phyloP scores from a whole-genome alignment of 495 filamentous ascomycete species.

The Aspergillus steynii region DNA sequence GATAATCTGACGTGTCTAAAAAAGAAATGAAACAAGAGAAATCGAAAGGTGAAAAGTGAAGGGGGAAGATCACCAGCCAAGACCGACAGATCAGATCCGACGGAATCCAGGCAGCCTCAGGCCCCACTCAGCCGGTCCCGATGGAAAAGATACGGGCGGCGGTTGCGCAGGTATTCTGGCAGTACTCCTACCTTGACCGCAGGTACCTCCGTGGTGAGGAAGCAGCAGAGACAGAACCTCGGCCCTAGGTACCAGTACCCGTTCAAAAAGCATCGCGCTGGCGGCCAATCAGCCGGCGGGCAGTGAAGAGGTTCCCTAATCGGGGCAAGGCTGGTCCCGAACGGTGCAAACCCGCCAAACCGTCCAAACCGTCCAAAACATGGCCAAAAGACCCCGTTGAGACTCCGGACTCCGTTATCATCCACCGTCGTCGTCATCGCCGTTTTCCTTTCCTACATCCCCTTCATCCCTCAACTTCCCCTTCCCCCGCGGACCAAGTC shows the following conservation, averaged over 20 bases:
- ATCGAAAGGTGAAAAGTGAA: not conserved
- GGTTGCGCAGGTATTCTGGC: too few species aligned
- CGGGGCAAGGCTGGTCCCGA: not conserved
- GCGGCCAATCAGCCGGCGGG: not conserved
- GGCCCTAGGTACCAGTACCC: too few species aligned
- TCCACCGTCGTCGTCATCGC: slow-evolving; percentile 1
- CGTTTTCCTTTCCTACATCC: not conserved
- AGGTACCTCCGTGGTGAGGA: too few species aligned
- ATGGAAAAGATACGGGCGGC: not conserved
- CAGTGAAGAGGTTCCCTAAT: not conserved
- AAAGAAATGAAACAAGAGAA: not conserved
- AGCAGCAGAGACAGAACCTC: too few species aligned
- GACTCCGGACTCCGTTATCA: not conserved
- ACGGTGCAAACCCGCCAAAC: not conserved
- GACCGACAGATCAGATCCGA: not conserved
- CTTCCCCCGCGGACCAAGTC: not conserved
- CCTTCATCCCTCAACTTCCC: not conserved
- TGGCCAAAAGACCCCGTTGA: not conserved
- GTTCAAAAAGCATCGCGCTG: too few species aligned
- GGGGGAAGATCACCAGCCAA: not conserved
- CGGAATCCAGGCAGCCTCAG: not conserved
- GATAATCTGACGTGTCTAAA: not conserved
- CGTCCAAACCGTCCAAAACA: not conserved
- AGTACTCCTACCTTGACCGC: too few species aligned
- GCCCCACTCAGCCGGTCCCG: slow-evolving; percentile 1